These are phyloP conservation scores for Rhododendron kiyosumense DNA, from an alignment of 148 eudicot genomes.

Conservation along the genomic window DNA sequence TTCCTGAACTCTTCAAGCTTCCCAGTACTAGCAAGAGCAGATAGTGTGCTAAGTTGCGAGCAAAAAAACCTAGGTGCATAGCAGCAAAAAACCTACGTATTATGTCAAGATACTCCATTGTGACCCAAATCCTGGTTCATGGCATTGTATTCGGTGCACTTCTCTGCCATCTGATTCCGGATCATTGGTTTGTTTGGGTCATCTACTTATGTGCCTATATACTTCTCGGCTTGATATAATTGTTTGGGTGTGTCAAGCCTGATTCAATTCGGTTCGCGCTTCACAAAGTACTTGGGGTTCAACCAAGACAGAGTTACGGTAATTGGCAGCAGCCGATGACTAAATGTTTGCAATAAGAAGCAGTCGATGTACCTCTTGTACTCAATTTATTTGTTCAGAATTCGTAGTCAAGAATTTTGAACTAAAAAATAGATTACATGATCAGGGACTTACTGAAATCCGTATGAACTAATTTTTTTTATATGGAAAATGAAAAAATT, in stretches of 20 bases:
- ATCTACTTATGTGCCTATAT: neutral
- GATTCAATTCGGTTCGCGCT: neutral
- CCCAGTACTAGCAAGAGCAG: slow-evolving; percentile 7
- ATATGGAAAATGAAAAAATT: too few relatives aligned
- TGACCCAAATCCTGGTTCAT: too few relatives aligned
- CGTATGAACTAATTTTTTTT: too few relatives aligned
- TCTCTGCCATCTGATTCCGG: neutral
- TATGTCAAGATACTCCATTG: too few relatives aligned
- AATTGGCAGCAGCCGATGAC: neutral
- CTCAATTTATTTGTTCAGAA: neutral
- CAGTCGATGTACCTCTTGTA: neutral
- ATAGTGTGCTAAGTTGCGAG: neutral
- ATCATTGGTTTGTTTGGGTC: neutral
- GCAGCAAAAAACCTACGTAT: neutral
- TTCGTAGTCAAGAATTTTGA: too few relatives aligned
- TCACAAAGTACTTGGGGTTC: neutral
- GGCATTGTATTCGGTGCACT: neutral
- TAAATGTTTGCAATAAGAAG: neutral
- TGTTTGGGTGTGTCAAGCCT: neutral
- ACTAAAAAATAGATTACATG: too few relatives aligned
- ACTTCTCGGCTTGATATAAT: neutral
- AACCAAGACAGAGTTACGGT: neutral
- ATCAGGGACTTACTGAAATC: too few relatives aligned
- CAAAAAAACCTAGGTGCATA: neutral
- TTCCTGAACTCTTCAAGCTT: slow-evolving; percentile 56